Evolutionary conservation across 306 rosid genomes (phyloP).

Genomic region (Canavalia gladiata): DNA sequence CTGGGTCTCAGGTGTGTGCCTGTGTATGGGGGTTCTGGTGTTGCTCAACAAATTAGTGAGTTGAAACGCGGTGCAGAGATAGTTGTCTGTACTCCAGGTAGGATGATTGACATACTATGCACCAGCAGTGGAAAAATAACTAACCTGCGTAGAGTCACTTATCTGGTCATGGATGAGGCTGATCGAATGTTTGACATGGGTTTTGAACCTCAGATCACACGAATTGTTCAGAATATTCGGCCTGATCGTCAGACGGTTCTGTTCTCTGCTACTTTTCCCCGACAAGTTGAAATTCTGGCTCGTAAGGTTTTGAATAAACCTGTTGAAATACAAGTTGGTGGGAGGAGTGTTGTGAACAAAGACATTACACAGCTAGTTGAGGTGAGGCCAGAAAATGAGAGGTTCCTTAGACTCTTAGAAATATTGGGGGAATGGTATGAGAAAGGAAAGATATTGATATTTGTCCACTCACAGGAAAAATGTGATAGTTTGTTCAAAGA

Average conservation of each 20-base stretch:
- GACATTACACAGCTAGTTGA: conserved; percentile 87
- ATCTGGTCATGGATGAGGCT: conserved; percentile 96
- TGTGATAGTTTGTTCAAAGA: conserved; percentile 91
- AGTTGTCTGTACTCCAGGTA: conserved; percentile 97
- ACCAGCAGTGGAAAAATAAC: conserved; percentile 95
- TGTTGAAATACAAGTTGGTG: conserved; percentile 94
- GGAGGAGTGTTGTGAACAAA: conserved; percentile 96
- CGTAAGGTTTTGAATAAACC: conserved; percentile 87
- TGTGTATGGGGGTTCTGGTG: conserved; percentile 98
- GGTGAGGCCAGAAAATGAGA: conserved; percentile 83
- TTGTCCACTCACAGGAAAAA: conserved; percentile 93
- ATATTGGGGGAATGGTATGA: conserved; percentile 94
- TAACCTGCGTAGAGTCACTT: conserved; percentile 91
- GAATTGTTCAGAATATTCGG: conserved; percentile 89
- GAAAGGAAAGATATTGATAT: conserved; percentile 89
- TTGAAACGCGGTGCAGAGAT: conserved; percentile 97
- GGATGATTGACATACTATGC: conserved; percentile 97
- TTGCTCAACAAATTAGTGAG: conserved; percentile 98
- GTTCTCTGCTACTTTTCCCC: conserved; percentile 95
- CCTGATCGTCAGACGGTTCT: conserved; percentile 94
- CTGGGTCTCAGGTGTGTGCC: conserved; percentile 90
- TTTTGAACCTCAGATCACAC: conserved; percentile 94
- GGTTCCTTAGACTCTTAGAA: conserved; percentile 86
- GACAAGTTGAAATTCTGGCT: conserved; percentile 91
- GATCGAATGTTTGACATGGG: conserved; percentile 99